A percentile compares a stretch with the other conserved stretches of the same genome.
Evolutionary conservation across 169 alveolate genomes (phyloP).

Genomic region (Cryptosporidium tyzzeri): DNA sequence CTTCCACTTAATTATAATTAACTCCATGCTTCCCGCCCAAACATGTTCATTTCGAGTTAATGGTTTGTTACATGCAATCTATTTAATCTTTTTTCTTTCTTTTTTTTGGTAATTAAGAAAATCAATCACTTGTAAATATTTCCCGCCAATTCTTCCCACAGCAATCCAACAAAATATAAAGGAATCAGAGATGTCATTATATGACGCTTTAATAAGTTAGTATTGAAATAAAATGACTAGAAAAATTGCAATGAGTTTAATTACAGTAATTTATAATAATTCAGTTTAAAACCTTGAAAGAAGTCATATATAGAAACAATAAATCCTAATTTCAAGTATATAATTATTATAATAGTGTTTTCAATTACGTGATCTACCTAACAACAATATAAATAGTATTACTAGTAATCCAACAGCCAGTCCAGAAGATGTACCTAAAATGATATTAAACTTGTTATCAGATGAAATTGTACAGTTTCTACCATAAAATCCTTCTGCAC

Average conservation of each 20-base stretch:
- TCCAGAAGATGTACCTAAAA: constrained; percentile 54
- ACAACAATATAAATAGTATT: constrained; percentile 2
- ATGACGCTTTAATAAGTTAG: background rate
- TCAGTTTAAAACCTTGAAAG: background rate
- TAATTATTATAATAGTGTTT: background rate
- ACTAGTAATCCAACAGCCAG: constrained; percentile 15
- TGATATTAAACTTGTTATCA: constrained; percentile 45
- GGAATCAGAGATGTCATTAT: background rate
- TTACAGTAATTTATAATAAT: too few relatives aligned
- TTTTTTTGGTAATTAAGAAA: too few relatives aligned
- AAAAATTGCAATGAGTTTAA: too few relatives aligned
- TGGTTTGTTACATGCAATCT: background rate
- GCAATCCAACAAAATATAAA: too few relatives aligned
- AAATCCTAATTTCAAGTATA: background rate
- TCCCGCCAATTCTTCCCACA: background rate
- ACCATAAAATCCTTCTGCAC: constrained; percentile 53
- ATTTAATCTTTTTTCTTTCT: background rate
- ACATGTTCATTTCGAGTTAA: background rate
- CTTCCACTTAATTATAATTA: too few relatives aligned
- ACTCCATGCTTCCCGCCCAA: background rate
- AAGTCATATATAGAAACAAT: background rate
- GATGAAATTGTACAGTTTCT: constrained; percentile 52
- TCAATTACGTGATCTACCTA: constrained; percentile 28
- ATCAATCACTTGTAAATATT: background rate
- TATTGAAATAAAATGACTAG: background rate